phyloP scores from a whole-genome alignment of 768 basidiomycete genomes.

The Rhizopogon sp. region DNA sequence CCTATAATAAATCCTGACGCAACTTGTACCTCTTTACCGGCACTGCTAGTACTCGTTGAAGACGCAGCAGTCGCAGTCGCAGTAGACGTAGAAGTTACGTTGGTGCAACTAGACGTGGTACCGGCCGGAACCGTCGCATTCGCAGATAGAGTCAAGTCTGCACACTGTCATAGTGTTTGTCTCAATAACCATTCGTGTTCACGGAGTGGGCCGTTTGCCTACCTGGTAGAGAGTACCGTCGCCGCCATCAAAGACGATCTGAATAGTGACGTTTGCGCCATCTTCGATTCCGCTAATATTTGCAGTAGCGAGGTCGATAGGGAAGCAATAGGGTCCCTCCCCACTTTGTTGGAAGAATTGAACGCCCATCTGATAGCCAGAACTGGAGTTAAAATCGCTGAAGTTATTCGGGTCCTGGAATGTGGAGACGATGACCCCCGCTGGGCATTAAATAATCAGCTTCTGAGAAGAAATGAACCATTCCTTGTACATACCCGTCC shows the following conservation, averaged over 20 bases:
- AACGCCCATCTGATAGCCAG: conserved; percentile 31
- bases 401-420: conserved; percentile 57
- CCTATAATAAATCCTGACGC: conserved; percentile 6
- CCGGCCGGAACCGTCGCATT: conserved; percentile 43
- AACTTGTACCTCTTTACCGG: conserved; percentile 10
- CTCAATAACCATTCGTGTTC: background rate
- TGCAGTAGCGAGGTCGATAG: conserved; percentile 51
- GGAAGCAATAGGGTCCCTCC: conserved; percentile 63
- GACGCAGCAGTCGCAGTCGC: conserved; percentile 8
- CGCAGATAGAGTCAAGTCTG: conserved; percentile 68
- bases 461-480: background rate
- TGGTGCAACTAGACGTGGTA: conserved; percentile 28
- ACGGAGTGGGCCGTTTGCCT: background rate
- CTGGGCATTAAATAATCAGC: conserved; percentile 25
- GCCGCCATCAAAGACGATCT: conserved; percentile 63
- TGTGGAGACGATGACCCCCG: conserved; percentile 51
- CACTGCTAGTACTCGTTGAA: conserved; percentile 10
- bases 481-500: conserved; percentile 42
- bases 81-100: conserved; percentile 18
- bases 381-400: conserved; percentile 49
- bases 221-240: conserved; percentile 73
- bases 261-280: conserved; percentile 72
- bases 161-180: conserved; percentile 45
- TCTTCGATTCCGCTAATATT: conserved; percentile 46
- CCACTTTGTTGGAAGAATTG: conserved; percentile 47